These are phyloP conservation scores for Entomophthora muscae DNA, from an alignment of 371 early-diverging fungal species.

Conservation along the genomic window DNA sequence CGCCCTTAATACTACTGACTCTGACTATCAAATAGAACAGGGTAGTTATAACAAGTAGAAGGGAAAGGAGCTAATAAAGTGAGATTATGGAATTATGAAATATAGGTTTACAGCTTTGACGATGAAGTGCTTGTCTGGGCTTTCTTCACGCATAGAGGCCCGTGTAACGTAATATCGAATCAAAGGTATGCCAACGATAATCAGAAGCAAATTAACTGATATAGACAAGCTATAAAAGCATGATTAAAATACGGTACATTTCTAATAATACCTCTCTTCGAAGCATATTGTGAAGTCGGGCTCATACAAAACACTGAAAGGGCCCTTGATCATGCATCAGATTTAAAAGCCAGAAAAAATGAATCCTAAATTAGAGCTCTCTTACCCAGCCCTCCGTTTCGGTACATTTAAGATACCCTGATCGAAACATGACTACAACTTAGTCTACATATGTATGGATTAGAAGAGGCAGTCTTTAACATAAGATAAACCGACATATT, in stretches of 20 bases:
- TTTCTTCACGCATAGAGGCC: constrained; percentile 4
- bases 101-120: neutral
- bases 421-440: no score
- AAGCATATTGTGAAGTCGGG: constrained; percentile 62
- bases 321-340: no score
- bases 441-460: no score
- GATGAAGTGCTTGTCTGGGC: neutral
- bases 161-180: constrained; percentile 8
- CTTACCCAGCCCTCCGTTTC: no score
- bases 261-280: constrained; percentile 43
- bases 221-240: neutral
- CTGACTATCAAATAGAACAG: no score
- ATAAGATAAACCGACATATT: no score
- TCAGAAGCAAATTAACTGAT: neutral
- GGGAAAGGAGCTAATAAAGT: no score
- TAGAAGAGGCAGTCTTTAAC: no score
- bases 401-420: no score
- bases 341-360: no score
- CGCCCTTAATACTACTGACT: constrained; percentile 11
- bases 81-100: neutral
- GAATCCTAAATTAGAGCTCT: no score
- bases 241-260: constrained; percentile 28
- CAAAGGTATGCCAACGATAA: constrained; percentile 2
- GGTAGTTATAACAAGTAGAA: constrained; percentile 11
- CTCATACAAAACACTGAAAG: constrained; percentile 28